Base-by-base conservation (phyloP, 768 basidiomycete genomes). In the Hygrophorus russula region DNA sequence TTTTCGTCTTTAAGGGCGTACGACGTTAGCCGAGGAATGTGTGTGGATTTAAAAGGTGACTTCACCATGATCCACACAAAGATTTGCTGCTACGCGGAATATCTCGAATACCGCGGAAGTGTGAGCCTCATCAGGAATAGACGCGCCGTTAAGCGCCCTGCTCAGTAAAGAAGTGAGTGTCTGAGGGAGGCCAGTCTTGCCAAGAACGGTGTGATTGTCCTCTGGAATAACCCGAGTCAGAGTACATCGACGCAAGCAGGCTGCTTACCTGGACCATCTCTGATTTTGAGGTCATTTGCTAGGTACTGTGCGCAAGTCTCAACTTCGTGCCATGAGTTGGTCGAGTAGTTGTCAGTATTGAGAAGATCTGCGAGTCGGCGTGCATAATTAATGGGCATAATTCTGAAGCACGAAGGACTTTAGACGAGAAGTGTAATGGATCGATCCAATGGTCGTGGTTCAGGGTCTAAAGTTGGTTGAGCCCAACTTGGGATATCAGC, bases 61-160 rank as follows among this genome's bases (percentile, higher is more conserved):
- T 47, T n/a, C 50, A 79, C 85, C 78, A 52, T 90, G 85, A 56
- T 91, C 85, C 63, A 87, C 79, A 59, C 84, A 88, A 13, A 91
- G 61, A 60, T 91, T 91, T 10, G 88, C 88, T 18, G 77, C 78
- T 11, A 88, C 77, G 45, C 88, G 73, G 42, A 91, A 71, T 24
- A 88, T 61, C 56, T 90, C 83, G 46, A 73, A 74, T 17, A 79
- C 65, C 8, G 73, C 71, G 7, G 70, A 54, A 39, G 74, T 66
- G 46, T 68, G 70, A n/a, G 59, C 48, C 20, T 67, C 60, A 42
- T 57, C 60, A 4, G 76, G 74, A 36, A 69, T 64, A 14, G 68
- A 49, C 4, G 70, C 56, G 34, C 69, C 74, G 44, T 69, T 64
- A 15, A 82, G 62, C 5, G 79, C 75, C 33, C 68, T 61, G 29